Conservation (phyloP, 2,329 filamentous ascomycete species). For the Colletotrichum ledebouriae region DNA sequence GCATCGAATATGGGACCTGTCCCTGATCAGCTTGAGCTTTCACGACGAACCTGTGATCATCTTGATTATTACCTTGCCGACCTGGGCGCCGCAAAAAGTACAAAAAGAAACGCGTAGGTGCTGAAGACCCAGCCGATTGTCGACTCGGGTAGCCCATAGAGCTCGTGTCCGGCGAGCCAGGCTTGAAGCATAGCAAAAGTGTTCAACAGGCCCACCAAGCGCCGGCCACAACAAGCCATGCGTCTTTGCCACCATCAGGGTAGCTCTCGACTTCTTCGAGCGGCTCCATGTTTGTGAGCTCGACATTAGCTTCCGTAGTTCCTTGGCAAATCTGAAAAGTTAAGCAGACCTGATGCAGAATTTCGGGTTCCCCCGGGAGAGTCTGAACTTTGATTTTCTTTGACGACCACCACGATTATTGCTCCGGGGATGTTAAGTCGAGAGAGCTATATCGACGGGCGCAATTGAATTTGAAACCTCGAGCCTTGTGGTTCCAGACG, state of each 20-base stretch:
- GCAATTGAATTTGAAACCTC: no score
- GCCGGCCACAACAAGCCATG: conserved; percentile 80
- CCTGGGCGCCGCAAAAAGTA: conserved; percentile 79
- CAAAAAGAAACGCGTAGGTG: conserved; percentile 77
- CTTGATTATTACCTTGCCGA: conserved; percentile 55
- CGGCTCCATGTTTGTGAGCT: not conserved
- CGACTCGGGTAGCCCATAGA: conserved; percentile 69
- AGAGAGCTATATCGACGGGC: no score
- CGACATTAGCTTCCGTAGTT: no score
- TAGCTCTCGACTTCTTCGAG: conserved; percentile 54
- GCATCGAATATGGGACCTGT: conserved; percentile 74
- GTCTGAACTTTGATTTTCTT: no score
- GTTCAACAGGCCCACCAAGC: conserved; percentile 78
- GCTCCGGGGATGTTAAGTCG: no score
- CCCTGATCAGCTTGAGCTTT: no score
- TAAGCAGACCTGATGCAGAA: no score
- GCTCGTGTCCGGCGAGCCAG: conserved; percentile 74
- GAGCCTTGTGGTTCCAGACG: no score
- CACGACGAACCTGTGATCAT: no score
- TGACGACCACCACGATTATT: no score
- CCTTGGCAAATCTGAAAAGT: no score
- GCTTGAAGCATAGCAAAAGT: conserved; percentile 76
- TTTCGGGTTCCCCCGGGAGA: no score
- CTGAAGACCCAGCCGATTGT: conserved; percentile 81
- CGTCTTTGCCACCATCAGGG: conserved; percentile 76